A percentile compares a stretch with the other conserved stretches of the same genome.
phyloP scores from a whole-genome alignment of 73 alveolate species.

The Urostyla sp. region DNA sequence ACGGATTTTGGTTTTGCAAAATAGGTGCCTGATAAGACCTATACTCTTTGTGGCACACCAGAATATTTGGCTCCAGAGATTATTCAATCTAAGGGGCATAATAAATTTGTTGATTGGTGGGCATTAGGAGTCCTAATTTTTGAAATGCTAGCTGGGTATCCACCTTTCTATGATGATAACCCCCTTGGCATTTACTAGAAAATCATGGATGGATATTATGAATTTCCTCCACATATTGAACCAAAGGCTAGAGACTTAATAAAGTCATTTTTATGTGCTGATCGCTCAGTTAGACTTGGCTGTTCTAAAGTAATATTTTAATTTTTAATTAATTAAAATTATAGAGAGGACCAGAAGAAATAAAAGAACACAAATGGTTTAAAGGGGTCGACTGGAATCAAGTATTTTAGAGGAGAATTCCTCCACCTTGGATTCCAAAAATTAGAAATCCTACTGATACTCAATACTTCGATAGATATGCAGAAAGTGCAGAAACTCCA shows the following conservation, averaged over 20 bases:
- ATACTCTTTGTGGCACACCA: conserved; percentile 92
- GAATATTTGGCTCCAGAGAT: conserved; percentile 93
- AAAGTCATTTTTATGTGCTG: conserved; percentile 63
- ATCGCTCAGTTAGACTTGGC: conserved; percentile 55
- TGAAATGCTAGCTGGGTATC: conserved; percentile 92
- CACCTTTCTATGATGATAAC: conserved; percentile 87
- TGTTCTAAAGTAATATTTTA: neutral
- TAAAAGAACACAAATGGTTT: conserved; percentile 86
- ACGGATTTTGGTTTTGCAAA: conserved; percentile 94
- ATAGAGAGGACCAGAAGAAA: conserved; percentile 71
- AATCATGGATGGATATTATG: conserved; percentile 82
- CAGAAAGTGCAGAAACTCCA: conserved; percentile 78
- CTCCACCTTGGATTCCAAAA: conserved; percentile 95
- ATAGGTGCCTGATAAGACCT: conserved; percentile 78
- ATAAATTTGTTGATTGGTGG: conserved; percentile 92
- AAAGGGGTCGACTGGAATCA: conserved; percentile 84
- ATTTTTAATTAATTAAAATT: neutral
- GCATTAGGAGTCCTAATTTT: conserved; percentile 90
- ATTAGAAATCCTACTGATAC: conserved; percentile 78
- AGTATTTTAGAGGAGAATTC: conserved; percentile 74
- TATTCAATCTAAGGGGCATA: conserved; percentile 82
- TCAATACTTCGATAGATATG: conserved; percentile 82
- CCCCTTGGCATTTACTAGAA: conserved; percentile 87
- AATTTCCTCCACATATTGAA: conserved; percentile 83
- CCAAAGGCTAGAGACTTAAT: conserved; percentile 76